Conservation (phyloP, 495 filamentous ascomycete genomes). For the Cenococcum geophilum region DNA sequence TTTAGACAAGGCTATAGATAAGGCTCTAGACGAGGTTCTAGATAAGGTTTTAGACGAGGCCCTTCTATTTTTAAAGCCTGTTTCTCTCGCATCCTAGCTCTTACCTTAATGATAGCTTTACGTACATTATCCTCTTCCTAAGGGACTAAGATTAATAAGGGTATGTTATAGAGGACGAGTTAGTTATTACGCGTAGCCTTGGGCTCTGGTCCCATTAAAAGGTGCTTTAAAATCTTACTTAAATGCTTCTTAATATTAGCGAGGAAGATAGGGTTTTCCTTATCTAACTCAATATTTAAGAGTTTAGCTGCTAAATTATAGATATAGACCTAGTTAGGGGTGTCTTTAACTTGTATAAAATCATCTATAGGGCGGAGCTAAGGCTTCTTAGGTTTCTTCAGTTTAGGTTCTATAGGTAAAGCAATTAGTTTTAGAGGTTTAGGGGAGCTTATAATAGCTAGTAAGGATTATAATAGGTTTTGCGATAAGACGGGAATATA, state of each 20-base stretch:
- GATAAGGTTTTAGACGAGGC: neutral
- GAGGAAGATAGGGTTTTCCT: conserved; percentile 60
- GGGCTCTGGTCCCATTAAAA: conserved; percentile 46
- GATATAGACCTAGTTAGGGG: conserved; percentile 81
- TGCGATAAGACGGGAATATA: conserved; percentile 26
- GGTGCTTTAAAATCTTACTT: conserved; percentile 59
- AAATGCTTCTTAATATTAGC: conserved; percentile 79
- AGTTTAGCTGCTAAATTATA: conserved; percentile 85
- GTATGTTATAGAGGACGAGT: conserved; percentile 76
- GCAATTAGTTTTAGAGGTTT: conserved; percentile 36
- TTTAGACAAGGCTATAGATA: no score
- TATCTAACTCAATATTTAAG: conserved; percentile 51
- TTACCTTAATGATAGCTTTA: conserved; percentile 77
- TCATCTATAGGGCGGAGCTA: conserved; percentile 42
- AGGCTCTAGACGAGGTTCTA: no score
- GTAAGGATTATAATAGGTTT: neutral
- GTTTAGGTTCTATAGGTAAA: conserved; percentile 13
- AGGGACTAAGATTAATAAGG: conserved; percentile 66
- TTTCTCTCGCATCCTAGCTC: conserved; percentile 57
- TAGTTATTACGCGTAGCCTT: conserved; percentile 51
- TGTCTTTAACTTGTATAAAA: conserved; percentile 81
- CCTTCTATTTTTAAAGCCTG: conserved; percentile 29
- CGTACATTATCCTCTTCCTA: conserved; percentile 74
- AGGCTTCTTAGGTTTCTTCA: neutral
- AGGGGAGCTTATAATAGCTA: neutral